Conservation (phyloP, 169 alveolate species). For the Plasmodium inui region DNA sequence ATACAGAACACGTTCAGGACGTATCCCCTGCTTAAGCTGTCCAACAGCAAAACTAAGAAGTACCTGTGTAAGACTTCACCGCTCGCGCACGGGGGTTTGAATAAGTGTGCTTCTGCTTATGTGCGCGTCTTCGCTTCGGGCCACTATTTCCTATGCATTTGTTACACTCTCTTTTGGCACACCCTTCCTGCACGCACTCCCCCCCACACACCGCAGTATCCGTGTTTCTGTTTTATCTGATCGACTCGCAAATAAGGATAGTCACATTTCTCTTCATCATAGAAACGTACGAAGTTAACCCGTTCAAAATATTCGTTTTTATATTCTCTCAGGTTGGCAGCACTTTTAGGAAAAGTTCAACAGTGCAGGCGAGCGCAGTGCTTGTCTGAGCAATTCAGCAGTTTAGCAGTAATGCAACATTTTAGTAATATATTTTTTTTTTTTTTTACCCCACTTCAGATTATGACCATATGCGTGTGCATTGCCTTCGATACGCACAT, state of each 20-base stretch:
- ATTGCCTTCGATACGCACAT: slow-evolving; percentile 72
- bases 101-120: not conserved
- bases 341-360: not conserved
- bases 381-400: not conserved
- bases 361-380: not conserved
- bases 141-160: not conserved
- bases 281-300: slow-evolving; percentile 71
- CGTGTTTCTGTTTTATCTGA: slow-evolving; percentile 56
- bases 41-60: slow-evolving; percentile 52
- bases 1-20: slow-evolving; percentile 62
- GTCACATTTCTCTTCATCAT: slow-evolving; percentile 70
- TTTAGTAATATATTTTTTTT: not conserved
- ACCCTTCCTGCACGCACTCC: not conserved
- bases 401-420: not conserved
- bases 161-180: not conserved
- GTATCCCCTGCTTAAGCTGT: slow-evolving; percentile 35
- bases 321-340: slow-evolving; percentile 54
- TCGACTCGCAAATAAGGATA: slow-evolving; percentile 73
- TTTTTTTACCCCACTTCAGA: not conserved
- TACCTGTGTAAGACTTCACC: slow-evolving; percentile 20
- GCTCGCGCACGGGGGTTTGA: not conserved
- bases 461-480: slow-evolving; percentile 73
- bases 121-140: not conserved
- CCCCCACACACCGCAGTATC: slow-evolving; percentile 24
- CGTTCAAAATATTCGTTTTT: slow-evolving; percentile 71